phyloP scores from a whole-genome alignment of 805 yeast species.

The Jamesozyma rosinii region DNA sequence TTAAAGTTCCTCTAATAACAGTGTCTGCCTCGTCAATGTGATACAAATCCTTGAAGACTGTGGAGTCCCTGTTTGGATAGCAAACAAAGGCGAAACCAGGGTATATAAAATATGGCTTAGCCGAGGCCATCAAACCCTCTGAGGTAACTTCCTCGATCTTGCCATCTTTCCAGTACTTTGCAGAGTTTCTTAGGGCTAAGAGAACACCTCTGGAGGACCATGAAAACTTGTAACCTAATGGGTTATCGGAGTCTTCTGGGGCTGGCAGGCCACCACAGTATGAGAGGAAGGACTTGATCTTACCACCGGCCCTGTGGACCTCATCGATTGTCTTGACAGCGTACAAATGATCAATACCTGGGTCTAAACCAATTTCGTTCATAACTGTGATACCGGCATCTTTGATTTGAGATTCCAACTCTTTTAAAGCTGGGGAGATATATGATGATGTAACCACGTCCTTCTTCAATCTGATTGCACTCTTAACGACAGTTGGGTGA shows the following conservation, averaged over 20 bases:
- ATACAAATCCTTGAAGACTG: conserved; percentile 85
- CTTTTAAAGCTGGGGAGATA: conserved; percentile 84
- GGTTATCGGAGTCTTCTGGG: conserved; percentile 95
- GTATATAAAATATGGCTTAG: conserved; percentile 89
- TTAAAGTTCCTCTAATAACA: conserved; percentile 90
- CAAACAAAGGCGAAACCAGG: conserved; percentile 93
- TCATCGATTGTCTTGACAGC: conserved; percentile 98
- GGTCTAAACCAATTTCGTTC: conserved; percentile 98
- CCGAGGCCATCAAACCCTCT: conserved; percentile 89
- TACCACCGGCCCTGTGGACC: conserved; percentile 84
- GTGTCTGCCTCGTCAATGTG: conserved; percentile 95
- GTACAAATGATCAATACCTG: conserved; percentile 96
- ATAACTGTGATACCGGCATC: conserved; percentile 94
- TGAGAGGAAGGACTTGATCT: conserved; percentile 85
- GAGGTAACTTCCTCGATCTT: conserved; percentile 69
- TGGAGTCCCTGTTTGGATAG: conserved; percentile 97
- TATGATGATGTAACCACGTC: conserved; percentile 94
- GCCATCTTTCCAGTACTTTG: conserved; percentile 83
- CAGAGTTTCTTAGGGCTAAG: conserved; percentile 89
- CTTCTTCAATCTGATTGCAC: conserved; percentile 84
- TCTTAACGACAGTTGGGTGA: conserved; percentile 87
- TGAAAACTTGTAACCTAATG: conserved; percentile 96
- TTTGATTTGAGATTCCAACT: conserved; percentile 75
- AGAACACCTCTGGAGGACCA: conserved; percentile 99
- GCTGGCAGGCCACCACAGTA: conserved; percentile 99